Percentiles rank a stretch among this genome's conserved stretches.
Conservation (phyloP, 345 rosid genomes). For the Heritiera littoralis region DNA sequence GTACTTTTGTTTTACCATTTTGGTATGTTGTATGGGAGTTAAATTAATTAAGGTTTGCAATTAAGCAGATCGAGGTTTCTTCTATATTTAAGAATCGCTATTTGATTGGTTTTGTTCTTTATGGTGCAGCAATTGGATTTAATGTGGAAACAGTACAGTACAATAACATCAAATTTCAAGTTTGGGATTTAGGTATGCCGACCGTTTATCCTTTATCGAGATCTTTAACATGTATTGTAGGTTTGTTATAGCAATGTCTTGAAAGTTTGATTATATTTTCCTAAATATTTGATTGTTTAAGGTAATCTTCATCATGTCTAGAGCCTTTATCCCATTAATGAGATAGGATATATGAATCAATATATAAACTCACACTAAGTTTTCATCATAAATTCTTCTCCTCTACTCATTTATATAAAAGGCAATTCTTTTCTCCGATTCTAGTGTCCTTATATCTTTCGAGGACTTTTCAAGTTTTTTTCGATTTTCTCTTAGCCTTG, state of each 20-base stretch:
- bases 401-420: no score
- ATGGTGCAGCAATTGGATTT: constrained; percentile 84
- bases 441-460: no score
- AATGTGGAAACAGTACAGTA: constrained; percentile 96
- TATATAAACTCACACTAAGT: no score
- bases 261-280: not conserved
- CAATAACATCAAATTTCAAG: constrained; percentile 95
- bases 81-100: constrained; percentile 11
- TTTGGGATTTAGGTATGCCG: constrained; percentile 77
- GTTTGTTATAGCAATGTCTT: not conserved
- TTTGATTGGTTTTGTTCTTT: constrained; percentile 14
- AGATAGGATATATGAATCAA: no score
- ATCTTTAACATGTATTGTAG: not conserved
- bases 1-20: not conserved
- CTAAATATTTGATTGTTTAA: not conserved
- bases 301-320: not conserved
- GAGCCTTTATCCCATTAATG: no score
- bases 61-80: not conserved
- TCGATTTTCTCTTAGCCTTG: no score
- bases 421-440: no score
- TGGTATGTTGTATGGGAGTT: not conserved
- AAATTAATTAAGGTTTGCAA: not conserved
- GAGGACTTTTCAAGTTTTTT: no score
- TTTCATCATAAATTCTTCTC: no score
- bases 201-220: constrained; percentile 17